Conservation (phyloP, 1,284 basidiomycete genomes). For the Psilocybe mexicana region DNA sequence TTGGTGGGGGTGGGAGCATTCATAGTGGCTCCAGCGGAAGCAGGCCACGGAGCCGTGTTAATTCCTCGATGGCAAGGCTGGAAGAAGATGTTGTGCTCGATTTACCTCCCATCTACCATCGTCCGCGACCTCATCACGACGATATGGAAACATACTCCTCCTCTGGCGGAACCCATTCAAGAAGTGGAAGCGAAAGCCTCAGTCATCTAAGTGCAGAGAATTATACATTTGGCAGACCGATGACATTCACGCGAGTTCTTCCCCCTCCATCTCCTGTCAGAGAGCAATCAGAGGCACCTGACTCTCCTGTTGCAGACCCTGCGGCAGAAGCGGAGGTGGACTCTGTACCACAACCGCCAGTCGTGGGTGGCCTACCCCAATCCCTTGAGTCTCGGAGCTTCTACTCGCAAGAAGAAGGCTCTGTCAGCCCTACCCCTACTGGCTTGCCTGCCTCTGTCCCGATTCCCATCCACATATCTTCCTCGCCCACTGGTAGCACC, state of each 20-base stretch:
- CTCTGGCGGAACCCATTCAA: slow-evolving; percentile 42
- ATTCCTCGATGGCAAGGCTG: slow-evolving; percentile 63
- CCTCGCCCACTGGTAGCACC: background rate
- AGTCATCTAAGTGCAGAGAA: slow-evolving; percentile 55
- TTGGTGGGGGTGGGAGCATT: slow-evolving; percentile 2
- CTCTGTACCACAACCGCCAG: background rate
- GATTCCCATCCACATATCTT: background rate
- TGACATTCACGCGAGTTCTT: slow-evolving; percentile 33
- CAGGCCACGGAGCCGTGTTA: slow-evolving; percentile 43
- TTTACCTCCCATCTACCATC: background rate
- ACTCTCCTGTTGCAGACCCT: background rate
- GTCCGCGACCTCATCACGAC: slow-evolving; percentile 1
- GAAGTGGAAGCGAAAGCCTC: slow-evolving; percentile 52
- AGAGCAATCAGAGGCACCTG: background rate
- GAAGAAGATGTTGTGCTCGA: slow-evolving; percentile 46
- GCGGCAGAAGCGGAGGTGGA: background rate
- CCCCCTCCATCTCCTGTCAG: background rate
- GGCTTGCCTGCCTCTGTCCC: background rate
- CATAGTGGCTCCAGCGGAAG: slow-evolving; percentile 9
- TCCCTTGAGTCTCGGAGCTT: background rate
- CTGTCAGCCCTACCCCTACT: background rate
- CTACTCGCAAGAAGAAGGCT: background rate
- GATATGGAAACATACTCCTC: slow-evolving; percentile 26
- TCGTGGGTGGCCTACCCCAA: background rate
- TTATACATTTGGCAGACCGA: slow-evolving; percentile 68